phyloP scores from a whole-genome alignment of 257 asterid species.

The Nicotiana paniculata region DNA sequence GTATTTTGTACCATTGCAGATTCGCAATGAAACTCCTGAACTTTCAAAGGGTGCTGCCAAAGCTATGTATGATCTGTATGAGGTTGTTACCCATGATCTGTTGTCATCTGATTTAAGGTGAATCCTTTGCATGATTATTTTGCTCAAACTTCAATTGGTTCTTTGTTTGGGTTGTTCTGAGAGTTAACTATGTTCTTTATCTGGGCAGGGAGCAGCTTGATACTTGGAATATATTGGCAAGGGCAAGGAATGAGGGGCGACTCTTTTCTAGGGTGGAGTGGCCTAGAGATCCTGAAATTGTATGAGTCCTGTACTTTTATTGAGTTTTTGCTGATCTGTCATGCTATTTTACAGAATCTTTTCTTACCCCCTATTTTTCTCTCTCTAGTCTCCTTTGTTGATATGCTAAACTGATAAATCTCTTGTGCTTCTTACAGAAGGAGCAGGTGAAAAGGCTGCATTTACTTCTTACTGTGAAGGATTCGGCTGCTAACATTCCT shows the following conservation, averaged over 20 bases:
- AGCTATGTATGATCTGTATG: conserved; percentile 83
- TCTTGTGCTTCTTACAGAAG: conserved; percentile 42
- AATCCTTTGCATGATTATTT: conserved; percentile 13
- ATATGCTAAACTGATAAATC: conserved; percentile 8
- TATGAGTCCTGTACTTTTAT: conserved; percentile 21
- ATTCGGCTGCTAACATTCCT: conserved; percentile 89
- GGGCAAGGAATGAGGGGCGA: conserved; percentile 94
- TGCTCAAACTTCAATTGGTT: conserved; percentile 1
- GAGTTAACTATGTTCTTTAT: conserved; percentile 10
- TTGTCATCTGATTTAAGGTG: conserved; percentile 83
- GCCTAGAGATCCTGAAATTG: conserved; percentile 92
- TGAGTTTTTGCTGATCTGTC: not conserved
- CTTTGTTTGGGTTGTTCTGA: not conserved
- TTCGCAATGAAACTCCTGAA: conserved; percentile 68
- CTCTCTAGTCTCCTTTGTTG: not conserved
- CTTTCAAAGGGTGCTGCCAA: conserved; percentile 91
- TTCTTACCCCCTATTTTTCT: not conserved
- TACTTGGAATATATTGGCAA: conserved; percentile 83
- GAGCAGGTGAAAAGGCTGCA: conserved; percentile 96
- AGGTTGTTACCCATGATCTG: conserved; percentile 88
- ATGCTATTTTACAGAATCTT: not conserved
- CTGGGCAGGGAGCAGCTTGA: conserved; percentile 84
- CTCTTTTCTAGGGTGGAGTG: conserved; percentile 89
- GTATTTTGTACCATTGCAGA: conserved; percentile 31
- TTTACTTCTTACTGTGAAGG: conserved; percentile 93